These are phyloP conservation scores for Mycotypha africana DNA, from an alignment of 371 early-diverging fungal species.

Conservation along the genomic window DNA sequence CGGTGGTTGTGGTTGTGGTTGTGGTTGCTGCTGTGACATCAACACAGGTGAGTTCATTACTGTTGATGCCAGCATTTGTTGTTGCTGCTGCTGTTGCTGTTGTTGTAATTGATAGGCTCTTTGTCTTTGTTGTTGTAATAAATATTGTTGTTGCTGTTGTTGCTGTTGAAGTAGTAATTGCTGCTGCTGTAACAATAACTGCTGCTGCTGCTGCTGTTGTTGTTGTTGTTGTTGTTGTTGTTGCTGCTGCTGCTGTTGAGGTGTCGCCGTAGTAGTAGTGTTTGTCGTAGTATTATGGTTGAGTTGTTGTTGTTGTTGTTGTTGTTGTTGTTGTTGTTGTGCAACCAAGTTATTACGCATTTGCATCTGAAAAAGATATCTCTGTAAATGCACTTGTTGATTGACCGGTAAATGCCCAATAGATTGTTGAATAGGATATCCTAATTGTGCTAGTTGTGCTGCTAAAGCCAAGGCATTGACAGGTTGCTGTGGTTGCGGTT, in stretches of 20 bases:
- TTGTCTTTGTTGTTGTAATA: constrained; percentile 16
- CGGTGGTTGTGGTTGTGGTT: constrained; percentile 1
- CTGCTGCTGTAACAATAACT: neutral
- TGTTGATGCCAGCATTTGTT: too few relatives aligned
- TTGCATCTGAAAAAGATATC: constrained; percentile 36
- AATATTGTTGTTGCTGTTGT: constrained; percentile 3
- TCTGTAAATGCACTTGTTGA: constrained; percentile 36
- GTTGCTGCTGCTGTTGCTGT: constrained; percentile 16
- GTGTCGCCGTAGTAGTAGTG: constrained; percentile 1
- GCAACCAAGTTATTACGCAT: constrained; percentile 14
- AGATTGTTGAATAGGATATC: constrained; percentile 27
- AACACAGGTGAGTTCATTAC: too few relatives aligned
- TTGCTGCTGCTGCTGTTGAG: constrained; percentile 1
- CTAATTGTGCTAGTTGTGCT: constrained; percentile 35
- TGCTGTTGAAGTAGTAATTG: neutral
- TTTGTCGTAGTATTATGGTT: too few relatives aligned
- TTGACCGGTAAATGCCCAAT: constrained; percentile 20
- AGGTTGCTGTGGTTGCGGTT: constrained; percentile 20
- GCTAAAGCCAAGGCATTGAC: constrained; percentile 28
- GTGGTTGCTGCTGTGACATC: constrained; percentile 7
- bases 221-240: constrained; percentile 1
- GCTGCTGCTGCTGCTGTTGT: constrained; percentile 6
- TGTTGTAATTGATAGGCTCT: constrained; percentile 15
- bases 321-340: constrained; percentile 1
- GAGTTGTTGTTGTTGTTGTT: neutral